Conservation (phyloP, 1,284 basidiomycete genomes). For the Moniliophthora roreri region DNA sequence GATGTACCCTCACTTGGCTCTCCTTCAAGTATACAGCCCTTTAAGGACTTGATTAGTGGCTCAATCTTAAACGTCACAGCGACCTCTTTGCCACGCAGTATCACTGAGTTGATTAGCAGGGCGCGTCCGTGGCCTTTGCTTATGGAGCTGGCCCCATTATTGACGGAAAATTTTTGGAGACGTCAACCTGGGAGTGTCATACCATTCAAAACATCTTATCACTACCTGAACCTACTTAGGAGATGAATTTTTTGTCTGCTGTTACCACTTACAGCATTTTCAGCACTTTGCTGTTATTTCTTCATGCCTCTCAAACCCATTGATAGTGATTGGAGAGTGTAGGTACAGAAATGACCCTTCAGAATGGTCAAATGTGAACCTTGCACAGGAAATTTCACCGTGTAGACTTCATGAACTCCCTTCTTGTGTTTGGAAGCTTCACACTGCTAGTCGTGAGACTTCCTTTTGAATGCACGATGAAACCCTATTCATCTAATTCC, state of each 20-base stretch:
- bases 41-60: too few species aligned
- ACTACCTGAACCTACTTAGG: slow-evolving; percentile 8
- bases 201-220: not conserved
- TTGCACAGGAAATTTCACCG: slow-evolving; percentile 17
- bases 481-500: not conserved
- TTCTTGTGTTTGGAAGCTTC: slow-evolving; percentile 16
- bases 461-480: not conserved
- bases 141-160: slow-evolving; percentile 22
- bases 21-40: too few species aligned
- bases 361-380: not conserved
- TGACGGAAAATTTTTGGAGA: slow-evolving; percentile 19
- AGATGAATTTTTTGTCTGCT: slow-evolving; percentile 22
- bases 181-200: slow-evolving; percentile 17
- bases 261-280: slow-evolving; percentile 15
- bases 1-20: too few species aligned
- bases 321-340: slow-evolving; percentile 19
- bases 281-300: slow-evolving; percentile 16
- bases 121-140: slow-evolving; percentile 19
- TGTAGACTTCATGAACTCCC: slow-evolving; percentile 18
- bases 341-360: not conserved
- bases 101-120: slow-evolving; percentile 8
- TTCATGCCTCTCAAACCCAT: slow-evolving; percentile 22
- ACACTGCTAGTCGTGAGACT: slow-evolving; percentile 17
- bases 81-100: too few species aligned
- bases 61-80: too few species aligned